Evolutionary conservation across 768 basidiomycete species (phyloP), one percentile per base, ranked within the genome.

Genomic region (Dioszegia hungarica): DNA sequence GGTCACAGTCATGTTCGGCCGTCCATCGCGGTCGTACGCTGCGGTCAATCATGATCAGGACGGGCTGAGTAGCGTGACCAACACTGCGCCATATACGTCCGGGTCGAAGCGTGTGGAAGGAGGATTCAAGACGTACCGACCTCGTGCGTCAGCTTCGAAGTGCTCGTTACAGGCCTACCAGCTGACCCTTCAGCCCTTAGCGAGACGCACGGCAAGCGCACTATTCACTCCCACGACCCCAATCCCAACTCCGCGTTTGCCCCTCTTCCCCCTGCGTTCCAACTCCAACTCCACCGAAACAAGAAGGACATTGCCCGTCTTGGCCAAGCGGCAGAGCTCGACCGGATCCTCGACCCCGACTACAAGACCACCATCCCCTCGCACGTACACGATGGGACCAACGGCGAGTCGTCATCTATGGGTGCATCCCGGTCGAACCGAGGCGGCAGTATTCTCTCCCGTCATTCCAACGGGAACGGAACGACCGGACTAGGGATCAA

Each of bases 81-180:
- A n/a, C n/a, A n/a, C n/a, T 11, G 61, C 43, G 44, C 37, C 24
- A 17, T 22, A n/a, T 24, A 31, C 49, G 6, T 57, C 58, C 11
- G 64, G 53, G 43, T 50, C 33, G 24, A 57, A 46, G 47, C 39
- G 52, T 3, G 53, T 58, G 1, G 59, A 66, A 24, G 61, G 59
- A 27, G 65, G 67, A 12, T 67, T 72, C 60, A 72, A 68, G 59
- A 72, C 70, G 3, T 68, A 68, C 49, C 50, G 65, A 41, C 70
- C 70, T 43, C 64, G 70, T 72, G 38, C 61, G 69, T 62, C 2
- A 6, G 24, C 31, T 40, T 41, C 20, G 49, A 24, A 19, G 31
- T 20, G 15, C 3, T 57, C 24, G 8, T 17, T 12, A 24, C 27
- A 19, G 17, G 19, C 50, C 37, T 2, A 37, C 37, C 24, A 12